Conservation (phyloP, 768 basidiomycete species). For the Kondoa subrosea region DNA sequence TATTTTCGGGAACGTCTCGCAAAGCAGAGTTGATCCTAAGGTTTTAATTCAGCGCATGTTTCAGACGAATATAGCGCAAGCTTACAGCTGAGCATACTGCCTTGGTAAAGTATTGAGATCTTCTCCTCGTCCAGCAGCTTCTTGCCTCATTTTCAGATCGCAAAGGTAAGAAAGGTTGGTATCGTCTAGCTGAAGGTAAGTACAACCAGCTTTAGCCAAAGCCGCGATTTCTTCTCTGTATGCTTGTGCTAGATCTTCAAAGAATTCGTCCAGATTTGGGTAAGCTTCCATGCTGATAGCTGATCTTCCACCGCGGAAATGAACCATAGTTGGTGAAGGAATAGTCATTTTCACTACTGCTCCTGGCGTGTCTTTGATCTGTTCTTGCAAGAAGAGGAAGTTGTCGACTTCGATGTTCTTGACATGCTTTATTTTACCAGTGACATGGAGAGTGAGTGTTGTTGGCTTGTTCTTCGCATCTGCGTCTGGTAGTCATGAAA, state of each 20-base stretch:
- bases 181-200: conserved; percentile 24
- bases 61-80: too few relatives aligned
- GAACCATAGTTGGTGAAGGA: conserved; percentile 26
- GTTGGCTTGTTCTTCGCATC: conserved; percentile 18
- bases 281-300: conserved; percentile 20
- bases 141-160: conserved; percentile 20
- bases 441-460: conserved; percentile 17
- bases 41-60: too few relatives aligned
- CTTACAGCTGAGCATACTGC: conserved; percentile 22
- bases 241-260: conserved; percentile 22
- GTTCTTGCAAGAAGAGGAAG: conserved; percentile 25
- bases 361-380: conserved; percentile 14
- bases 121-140: conserved; percentile 21
- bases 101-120: conserved; percentile 22
- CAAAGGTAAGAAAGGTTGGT: conserved; percentile 25
- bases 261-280: conserved; percentile 24
- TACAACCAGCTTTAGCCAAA: conserved; percentile 23
- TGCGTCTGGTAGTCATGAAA: background rate
- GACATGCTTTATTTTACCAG: conserved; percentile 21
- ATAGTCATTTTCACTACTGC: conserved; percentile 28
- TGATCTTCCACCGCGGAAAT: conserved; percentile 24
- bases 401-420: conserved; percentile 27
- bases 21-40: conserved; percentile 24
- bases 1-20: conserved; percentile 17
- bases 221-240: conserved; percentile 22